These are phyloP conservation scores for Lyophyllum decastes DNA, from an alignment of 768 basidiomycete species.

Conservation along the genomic window DNA sequence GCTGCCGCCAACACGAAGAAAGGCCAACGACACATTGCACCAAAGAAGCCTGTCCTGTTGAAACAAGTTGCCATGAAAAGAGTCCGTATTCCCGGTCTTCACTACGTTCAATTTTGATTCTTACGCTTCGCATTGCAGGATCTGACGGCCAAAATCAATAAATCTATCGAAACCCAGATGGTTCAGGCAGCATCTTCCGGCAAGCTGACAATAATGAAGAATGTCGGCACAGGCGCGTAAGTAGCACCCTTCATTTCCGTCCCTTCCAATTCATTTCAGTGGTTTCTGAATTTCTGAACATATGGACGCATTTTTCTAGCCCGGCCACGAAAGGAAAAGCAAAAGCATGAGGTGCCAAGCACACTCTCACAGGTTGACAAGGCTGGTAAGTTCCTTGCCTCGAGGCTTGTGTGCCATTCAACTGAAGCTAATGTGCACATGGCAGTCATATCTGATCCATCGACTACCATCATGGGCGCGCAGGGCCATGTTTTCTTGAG, in stretches of 20 bases:
- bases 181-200: conserved; percentile 86
- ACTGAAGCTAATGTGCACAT: not conserved
- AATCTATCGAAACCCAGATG: conserved; percentile 91
- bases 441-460: not conserved
- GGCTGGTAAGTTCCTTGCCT: conserved; percentile 1
- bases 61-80: conserved; percentile 80
- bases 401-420: not conserved
- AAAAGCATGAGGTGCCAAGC: conserved; percentile 11
- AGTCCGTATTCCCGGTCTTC: conserved; percentile 39
- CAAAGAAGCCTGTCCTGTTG: conserved; percentile 75
- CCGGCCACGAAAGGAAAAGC: conserved; percentile 19
- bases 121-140: conserved; percentile 43
- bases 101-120: not conserved
- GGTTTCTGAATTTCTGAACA: not conserved
- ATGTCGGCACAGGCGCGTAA: conserved; percentile 47
- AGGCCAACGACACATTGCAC: conserved; percentile 74
- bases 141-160: conserved; percentile 88
- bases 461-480: not conserved
- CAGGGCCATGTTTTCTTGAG: not conserved
- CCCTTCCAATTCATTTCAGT: not conserved
- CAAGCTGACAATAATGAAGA: conserved; percentile 92
- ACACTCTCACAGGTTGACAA: not conserved
- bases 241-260: conserved; percentile 9
- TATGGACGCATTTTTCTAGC: conserved; percentile 1
- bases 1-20: conserved; percentile 76